A percentile compares a stretch with the other conserved stretches of the same genome.
Conservation (phyloP, 2,329 filamentous ascomycete species). For the Pezicula carpinea region DNA sequence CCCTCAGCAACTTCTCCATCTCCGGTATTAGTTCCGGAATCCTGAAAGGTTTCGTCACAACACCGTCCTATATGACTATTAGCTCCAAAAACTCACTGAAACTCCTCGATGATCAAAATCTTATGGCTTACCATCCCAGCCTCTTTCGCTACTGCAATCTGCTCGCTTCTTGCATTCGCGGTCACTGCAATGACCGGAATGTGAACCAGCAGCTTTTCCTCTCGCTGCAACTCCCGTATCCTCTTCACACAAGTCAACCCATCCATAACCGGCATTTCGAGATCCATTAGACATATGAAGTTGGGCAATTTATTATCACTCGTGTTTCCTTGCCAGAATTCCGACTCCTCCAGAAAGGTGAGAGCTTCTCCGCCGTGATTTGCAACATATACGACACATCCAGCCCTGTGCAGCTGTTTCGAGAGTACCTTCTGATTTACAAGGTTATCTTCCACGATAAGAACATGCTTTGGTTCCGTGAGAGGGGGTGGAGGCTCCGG, state of each 20-base stretch:
- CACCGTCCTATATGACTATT: constrained; percentile 49
- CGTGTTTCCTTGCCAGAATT: constrained; percentile 18
- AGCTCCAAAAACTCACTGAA: no score
- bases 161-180: constrained; percentile 25
- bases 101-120: constrained; percentile 40
- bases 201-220: constrained; percentile 45
- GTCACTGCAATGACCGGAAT: constrained; percentile 29
- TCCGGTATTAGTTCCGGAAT: constrained; percentile 57
- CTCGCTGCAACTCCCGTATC: constrained; percentile 56
- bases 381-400: constrained; percentile 39
- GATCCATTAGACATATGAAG: constrained; percentile 68
- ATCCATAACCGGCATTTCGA: constrained; percentile 73
- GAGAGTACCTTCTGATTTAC: constrained; percentile 55
- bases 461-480: constrained; percentile 27
- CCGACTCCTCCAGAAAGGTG: constrained; percentile 27
- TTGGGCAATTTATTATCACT: constrained; percentile 32
- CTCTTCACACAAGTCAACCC: constrained; percentile 61
- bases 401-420: constrained; percentile 43
- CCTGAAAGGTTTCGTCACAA: constrained; percentile 68
- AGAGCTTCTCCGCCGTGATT: constrained; percentile 54
- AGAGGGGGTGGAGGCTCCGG: not conserved
- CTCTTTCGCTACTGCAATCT: constrained; percentile 18
- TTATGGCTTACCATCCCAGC: constrained; percentile 15
- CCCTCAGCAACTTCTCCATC: constrained; percentile 38
- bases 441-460: constrained; percentile 57